Conservation (phyloP, 2,329 filamentous ascomycete species). For the Diaporthe sp. region DNA sequence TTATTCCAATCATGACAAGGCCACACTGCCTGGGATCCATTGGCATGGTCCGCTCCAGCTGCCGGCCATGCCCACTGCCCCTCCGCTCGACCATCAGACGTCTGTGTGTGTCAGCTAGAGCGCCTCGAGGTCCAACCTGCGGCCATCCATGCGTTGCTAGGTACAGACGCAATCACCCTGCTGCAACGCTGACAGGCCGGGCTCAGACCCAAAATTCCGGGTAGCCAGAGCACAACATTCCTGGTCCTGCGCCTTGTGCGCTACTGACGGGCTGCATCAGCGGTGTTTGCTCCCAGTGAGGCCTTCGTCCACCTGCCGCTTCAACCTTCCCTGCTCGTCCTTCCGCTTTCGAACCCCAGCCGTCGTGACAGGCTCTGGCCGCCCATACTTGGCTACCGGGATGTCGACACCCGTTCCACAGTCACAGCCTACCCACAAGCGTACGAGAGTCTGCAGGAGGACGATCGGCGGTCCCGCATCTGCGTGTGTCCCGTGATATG, state of each 20-base stretch:
- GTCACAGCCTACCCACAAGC: not conserved
- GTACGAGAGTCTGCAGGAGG: slow-evolving; percentile 6
- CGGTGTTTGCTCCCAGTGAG: slow-evolving; percentile 15
- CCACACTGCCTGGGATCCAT: not conserved
- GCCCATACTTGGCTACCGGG: slow-evolving; percentile 4
- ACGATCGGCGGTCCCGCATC: slow-evolving; percentile 6
- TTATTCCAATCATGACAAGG: slow-evolving; percentile 4
- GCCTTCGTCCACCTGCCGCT: not conserved
- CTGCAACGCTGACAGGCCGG: slow-evolving; percentile 22
- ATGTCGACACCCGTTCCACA: slow-evolving; percentile 13
- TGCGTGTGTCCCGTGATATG: slow-evolving; percentile 8
- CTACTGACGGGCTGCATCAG: not conserved
- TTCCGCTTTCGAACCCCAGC: not conserved
- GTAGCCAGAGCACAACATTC: slow-evolving; percentile 6
- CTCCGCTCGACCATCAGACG: slow-evolving; percentile 13
- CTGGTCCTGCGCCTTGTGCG: slow-evolving; percentile 21
- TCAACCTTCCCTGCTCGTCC: slow-evolving; percentile 21
- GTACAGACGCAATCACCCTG: slow-evolving; percentile 13
- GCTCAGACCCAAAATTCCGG: slow-evolving; percentile 24
- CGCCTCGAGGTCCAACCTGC: slow-evolving; percentile 7
- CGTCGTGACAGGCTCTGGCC: not conserved
- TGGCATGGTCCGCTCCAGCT: not conserved
- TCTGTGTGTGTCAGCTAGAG: slow-evolving; percentile 23
- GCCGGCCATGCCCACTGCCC: not conserved
- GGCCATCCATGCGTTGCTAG: not conserved